A percentile compares a stretch with the other conserved stretches of the same genome.
These are phyloP conservation scores for Aspergillus caelatus DNA, from an alignment of 2,329 filamentous ascomycete species.

Conservation along the genomic window DNA sequence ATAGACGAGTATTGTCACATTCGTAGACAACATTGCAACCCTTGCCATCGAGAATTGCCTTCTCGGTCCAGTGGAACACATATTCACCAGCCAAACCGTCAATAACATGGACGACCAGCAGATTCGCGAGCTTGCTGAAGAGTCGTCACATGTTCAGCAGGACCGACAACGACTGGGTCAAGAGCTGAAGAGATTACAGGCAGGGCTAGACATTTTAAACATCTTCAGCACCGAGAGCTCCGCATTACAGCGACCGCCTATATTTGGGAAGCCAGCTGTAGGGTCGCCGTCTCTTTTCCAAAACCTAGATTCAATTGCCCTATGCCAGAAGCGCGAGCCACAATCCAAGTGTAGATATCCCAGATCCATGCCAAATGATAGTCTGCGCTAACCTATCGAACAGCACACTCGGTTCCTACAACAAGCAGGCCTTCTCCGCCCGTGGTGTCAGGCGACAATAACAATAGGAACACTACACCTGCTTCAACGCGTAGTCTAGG, in stretches of 20 bases:
- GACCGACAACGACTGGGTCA: conserved; percentile 18
- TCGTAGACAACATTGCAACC: conserved; percentile 54
- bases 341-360: background rate
- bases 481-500: background rate
- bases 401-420: background rate
- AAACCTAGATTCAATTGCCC: background rate
- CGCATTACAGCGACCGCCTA: background rate
- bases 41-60: conserved; percentile 55
- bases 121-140: conserved; percentile 43
- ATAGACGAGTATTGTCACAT: conserved; percentile 43
- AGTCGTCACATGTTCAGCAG: conserved; percentile 16
- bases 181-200: conserved; percentile 24
- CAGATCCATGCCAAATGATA: background rate
- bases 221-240: background rate
- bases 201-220: conserved; percentile 10
- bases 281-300: too few relatives aligned
- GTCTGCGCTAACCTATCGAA: background rate
- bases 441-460: background rate
- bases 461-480: background rate
- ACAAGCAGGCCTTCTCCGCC: background rate
- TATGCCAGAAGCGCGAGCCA: background rate
- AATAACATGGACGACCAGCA: conserved; percentile 36
- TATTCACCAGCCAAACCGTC: conserved; percentile 46
- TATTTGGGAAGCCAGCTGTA: background rate
- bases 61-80: conserved; percentile 42